Evolutionary conservation across 306 rosid genomes (phyloP).

Genomic region (Cicer chorassanicum): DNA sequence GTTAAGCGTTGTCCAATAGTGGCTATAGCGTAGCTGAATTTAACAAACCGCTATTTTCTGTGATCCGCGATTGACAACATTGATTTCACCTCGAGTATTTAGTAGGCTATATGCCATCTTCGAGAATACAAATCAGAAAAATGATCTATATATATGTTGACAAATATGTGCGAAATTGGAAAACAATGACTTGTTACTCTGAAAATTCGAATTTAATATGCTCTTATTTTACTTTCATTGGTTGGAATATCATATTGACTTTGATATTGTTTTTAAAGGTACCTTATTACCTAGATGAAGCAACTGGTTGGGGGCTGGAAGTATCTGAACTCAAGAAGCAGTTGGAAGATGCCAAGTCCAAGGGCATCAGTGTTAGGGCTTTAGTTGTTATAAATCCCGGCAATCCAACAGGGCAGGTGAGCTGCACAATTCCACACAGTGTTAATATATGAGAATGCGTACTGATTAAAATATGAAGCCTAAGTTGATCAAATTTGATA

Average conservation of each 20-base stretch:
- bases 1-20: neutral
- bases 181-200: conserved; percentile 14
- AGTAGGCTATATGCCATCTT: conserved; percentile 25
- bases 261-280: conserved; percentile 56
- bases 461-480: conserved; percentile 5
- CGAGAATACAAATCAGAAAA: conserved; percentile 34
- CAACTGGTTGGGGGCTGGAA: conserved; percentile 89
- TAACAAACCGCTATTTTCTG: neutral
- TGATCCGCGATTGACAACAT: neutral
- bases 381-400: conserved; percentile 97
- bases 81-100: neutral
- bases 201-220: conserved; percentile 23
- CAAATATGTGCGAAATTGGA: conserved; percentile 4
- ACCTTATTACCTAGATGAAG: conserved; percentile 88
- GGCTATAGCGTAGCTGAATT: neutral
- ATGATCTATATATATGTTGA: neutral
- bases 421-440: conserved; percentile 28
- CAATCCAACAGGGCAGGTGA: conserved; percentile 97
- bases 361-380: conserved; percentile 84
- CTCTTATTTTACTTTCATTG: conserved; percentile 16
- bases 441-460: conserved; percentile 6
- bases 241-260: conserved; percentile 34
- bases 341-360: conserved; percentile 73
- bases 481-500: conserved; percentile 18
- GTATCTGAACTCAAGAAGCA: conserved; percentile 73